These are phyloP conservation scores for Rosellinia necatrix DNA, from an alignment of 2,329 filamentous ascomycete species.

Conservation along the genomic window DNA sequence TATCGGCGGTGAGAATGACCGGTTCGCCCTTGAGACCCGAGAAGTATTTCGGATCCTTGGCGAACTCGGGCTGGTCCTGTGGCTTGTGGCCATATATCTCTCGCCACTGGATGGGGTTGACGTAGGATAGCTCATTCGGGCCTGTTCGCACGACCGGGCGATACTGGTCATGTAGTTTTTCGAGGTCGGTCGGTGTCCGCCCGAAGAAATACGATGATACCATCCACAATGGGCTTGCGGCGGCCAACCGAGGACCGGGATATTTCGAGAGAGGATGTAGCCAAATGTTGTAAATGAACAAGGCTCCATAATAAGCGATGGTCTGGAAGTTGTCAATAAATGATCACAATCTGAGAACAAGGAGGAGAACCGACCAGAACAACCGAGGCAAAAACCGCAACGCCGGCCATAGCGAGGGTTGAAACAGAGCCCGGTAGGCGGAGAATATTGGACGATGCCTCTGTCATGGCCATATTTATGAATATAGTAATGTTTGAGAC, in stretches of 20 bases:
- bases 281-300: slow-evolving; percentile 13
- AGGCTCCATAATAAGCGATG: slow-evolving; percentile 2
- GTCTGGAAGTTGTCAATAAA: not conserved
- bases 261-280: slow-evolving; percentile 18
- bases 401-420: no score
- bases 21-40: not conserved
- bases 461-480: no score
- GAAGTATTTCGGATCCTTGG: slow-evolving; percentile 2
- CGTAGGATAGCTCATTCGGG: slow-evolving; percentile 15
- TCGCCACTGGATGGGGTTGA: slow-evolving; percentile 13
- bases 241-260: slow-evolving; percentile 8
- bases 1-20: slow-evolving; percentile 7
- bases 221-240: slow-evolving; percentile 17
- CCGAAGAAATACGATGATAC: slow-evolving; percentile 9
- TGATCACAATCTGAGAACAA: not conserved
- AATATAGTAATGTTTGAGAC: no score
- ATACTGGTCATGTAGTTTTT: slow-evolving; percentile 9
- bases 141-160: slow-evolving; percentile 12
- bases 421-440: no score
- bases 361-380: not conserved
- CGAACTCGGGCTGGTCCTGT: slow-evolving; percentile 6
- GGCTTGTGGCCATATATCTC: slow-evolving; percentile 20
- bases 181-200: slow-evolving; percentile 5
- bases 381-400: not conserved
- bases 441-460: no score